Evolutionary conservation across 306 rosid genomes (phyloP).

Genomic region (Abrus pulchellus): DNA sequence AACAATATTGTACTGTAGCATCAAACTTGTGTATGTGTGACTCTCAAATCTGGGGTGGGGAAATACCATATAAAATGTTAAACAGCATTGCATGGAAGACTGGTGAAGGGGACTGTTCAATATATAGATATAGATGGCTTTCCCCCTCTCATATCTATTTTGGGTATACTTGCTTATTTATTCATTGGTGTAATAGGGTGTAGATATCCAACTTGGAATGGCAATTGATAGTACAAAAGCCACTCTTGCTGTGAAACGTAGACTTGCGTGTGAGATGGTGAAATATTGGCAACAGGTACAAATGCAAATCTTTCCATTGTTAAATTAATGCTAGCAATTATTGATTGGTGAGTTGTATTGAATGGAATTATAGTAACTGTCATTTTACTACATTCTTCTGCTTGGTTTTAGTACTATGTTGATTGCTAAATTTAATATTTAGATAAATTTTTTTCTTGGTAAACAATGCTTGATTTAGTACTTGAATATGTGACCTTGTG

Average conservation of each 20-base stretch:
- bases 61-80: conserved; percentile 21
- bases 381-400: conserved; percentile 34
- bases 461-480: background rate
- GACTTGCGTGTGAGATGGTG: conserved; percentile 99
- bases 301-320: conserved; percentile 29
- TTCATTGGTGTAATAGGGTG: conserved; percentile 68
- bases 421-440: background rate
- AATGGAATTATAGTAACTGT: background rate
- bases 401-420: conserved; percentile 11
- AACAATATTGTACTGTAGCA: background rate
- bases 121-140: background rate
- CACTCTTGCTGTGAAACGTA: conserved; percentile 98
- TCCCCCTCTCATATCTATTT: conserved; percentile 10
- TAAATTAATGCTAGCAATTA: conserved; percentile 15
- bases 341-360: conserved; percentile 11
- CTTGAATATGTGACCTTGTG: background rate
- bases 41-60: background rate
- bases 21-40: background rate
- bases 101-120: conserved; percentile 3
- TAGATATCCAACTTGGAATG: conserved; percentile 95
- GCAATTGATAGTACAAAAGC: conserved; percentile 97
- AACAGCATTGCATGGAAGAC: conserved; percentile 15
- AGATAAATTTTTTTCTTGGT: background rate
- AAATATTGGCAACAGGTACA: conserved; percentile 98
- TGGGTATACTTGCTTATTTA: conserved; percentile 20